Conservation (phyloP, 106 monocot genomes). For the Dendrobium officinale region DNA sequence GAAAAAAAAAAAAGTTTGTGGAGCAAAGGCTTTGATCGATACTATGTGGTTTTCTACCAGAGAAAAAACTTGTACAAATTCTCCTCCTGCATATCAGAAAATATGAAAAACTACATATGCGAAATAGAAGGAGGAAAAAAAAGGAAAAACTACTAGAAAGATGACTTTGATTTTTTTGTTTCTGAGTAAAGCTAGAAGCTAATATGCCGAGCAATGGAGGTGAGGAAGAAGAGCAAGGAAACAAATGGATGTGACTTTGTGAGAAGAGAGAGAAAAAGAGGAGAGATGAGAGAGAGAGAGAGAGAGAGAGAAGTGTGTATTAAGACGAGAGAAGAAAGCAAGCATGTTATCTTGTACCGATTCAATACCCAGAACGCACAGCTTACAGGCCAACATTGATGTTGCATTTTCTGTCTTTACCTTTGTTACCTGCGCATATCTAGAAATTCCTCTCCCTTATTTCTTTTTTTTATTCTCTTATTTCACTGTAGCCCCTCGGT, state of each 20-base stretch:
- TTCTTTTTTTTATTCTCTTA: not conserved
- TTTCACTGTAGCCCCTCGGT: constrained; percentile 4
- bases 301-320: not conserved
- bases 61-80: too few species aligned
- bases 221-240: not conserved
- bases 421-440: constrained; percentile 24
- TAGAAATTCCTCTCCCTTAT: constrained; percentile 19
- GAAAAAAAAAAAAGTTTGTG: too few species aligned
- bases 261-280: not conserved
- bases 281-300: not conserved
- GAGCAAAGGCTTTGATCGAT: too few species aligned
- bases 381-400: constrained; percentile 12
- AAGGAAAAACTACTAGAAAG: not conserved
- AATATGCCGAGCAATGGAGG: not conserved
- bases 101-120: not conserved
- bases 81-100: not conserved
- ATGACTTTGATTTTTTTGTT: not conserved
- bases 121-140: not conserved
- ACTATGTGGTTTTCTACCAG: too few species aligned
- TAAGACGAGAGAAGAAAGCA: constrained; percentile 12
- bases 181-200: not conserved
- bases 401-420: constrained; percentile 26
- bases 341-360: constrained; percentile 2
- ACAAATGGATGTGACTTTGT: not conserved
- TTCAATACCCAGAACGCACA: constrained; percentile 7